Conservation (phyloP, 768 basidiomycete species). For the Agaricus sinodeliciosus region DNA sequence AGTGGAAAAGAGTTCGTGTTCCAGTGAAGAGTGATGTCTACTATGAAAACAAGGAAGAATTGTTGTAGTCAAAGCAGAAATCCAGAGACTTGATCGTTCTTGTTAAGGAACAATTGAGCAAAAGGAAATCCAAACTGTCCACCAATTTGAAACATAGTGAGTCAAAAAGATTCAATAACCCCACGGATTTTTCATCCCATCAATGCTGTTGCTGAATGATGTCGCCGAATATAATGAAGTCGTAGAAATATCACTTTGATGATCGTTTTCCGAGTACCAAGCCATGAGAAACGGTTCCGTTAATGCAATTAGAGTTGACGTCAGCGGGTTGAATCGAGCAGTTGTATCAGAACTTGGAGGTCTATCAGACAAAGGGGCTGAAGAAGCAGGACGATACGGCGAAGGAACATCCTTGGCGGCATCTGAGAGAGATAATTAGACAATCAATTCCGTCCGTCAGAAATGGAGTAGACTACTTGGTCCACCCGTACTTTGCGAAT, state of each 20-base stretch:
- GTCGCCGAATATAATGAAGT: no score
- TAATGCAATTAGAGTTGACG: conserved; percentile 34
- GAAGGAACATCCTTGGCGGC: no score
- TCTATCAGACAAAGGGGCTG: background rate
- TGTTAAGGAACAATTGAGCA: no score
- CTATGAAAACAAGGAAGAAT: background rate
- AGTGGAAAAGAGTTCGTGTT: background rate
- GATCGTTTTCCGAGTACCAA: conserved; percentile 22
- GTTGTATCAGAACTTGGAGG: background rate
- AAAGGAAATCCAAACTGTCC: no score
- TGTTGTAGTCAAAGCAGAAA: no score
- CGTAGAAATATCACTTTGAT: background rate
- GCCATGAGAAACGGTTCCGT: conserved; percentile 37
- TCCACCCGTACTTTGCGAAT: conserved; percentile 21
- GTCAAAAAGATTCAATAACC: background rate
- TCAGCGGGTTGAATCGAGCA: conserved; percentile 21
- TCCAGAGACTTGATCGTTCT: no score
- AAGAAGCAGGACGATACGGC: background rate
- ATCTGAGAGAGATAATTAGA: background rate
- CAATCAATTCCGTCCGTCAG: no score
- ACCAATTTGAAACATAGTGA: no score
- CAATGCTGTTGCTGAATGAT: background rate
- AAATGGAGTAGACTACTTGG: background rate
- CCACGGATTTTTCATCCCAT: background rate
- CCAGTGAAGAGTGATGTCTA: background rate